A percentile compares a stretch with the other conserved stretches of the same genome.
These are phyloP conservation scores for Aspergillus neoniger DNA, from an alignment of 2,329 filamentous ascomycete genomes.

Conservation along the genomic window DNA sequence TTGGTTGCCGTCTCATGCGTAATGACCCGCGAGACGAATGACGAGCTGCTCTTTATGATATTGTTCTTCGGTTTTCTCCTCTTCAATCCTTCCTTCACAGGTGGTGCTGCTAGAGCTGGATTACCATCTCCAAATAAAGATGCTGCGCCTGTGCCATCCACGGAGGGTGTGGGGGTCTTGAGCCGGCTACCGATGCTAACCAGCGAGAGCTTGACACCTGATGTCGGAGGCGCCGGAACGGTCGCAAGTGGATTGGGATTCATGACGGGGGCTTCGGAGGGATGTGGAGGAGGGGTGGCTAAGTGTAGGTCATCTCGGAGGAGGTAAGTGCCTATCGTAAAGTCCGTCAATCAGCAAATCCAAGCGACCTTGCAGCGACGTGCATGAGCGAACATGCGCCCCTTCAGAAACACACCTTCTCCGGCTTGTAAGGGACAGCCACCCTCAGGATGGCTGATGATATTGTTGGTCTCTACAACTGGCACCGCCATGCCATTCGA, in stretches of 20 bases:
- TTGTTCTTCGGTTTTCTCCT: conserved; percentile 95
- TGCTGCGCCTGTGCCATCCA: conserved; percentile 45
- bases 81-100: conserved; percentile 69
- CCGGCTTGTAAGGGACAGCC: conserved; percentile 91
- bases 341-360: conserved; percentile 20
- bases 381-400: not conserved
- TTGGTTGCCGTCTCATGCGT: conserved; percentile 80
- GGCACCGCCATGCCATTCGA: conserved; percentile 68
- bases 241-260: conserved; percentile 93
- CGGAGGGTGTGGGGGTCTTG: conserved; percentile 48
- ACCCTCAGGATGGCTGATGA: conserved; percentile 74
- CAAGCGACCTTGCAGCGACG: not conserved
- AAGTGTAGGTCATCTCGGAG: conserved; percentile 89
- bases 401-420: conserved; percentile 65
- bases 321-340: conserved; percentile 74
- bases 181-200: conserved; percentile 68
- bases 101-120: conserved; percentile 64
- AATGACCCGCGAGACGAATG: conserved; percentile 95
- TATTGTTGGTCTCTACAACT: conserved; percentile 93
- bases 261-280: conserved; percentile 81
- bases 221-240: conserved; percentile 76
- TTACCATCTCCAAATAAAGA: conserved; percentile 88
- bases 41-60: conserved; percentile 97
- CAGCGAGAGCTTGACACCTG: conserved; percentile 81
- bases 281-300: conserved; percentile 91